Evolutionary conservation across 2,329 filamentous ascomycete genomes (phyloP), one percentile per base, ranked within the genome.

Genomic region (Rhynchosporium agropyri): DNA sequence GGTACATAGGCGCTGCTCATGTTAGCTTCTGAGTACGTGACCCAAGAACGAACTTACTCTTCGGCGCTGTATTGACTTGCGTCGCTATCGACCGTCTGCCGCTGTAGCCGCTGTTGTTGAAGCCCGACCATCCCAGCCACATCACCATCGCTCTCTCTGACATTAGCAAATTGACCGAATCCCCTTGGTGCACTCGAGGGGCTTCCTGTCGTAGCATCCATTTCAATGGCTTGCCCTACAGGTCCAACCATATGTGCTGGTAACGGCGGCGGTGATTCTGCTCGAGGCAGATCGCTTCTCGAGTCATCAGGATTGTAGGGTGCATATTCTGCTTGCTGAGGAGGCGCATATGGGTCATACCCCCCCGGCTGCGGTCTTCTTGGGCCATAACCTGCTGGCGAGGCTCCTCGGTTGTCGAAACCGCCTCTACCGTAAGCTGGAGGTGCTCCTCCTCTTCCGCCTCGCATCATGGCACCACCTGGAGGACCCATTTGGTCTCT

Each of bases 101-200:
- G 77, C 51, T 78, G 71, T 72, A 31, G 72, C 58, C 76, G 75
- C 62, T 81, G 77, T 68, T 90, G 87, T 72, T 91, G 89, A 62
- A 91, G 76, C 36, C 84, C 86, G 40, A 91, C 81, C 87, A 92
- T 90, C 58, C 89, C 89, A 60, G 84, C 84, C 60, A 91, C 87
- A 74, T 92, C 89, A 1, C 82, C 82, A 71, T 92, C 89, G 68
- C 84, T 89, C 59, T 90, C 88, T 55, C 82, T 78, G 20, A 85
- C 74, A 57, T 78, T 73, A 36, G 75, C 78, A 61, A 79, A 81
- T 61, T 80, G 79, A 4, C 77, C 80, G 66, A 78, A 81, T 13
- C 76, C 77, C 45, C 70, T 70, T 13, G 77, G 78, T 2, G 77
- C 66, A 46, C 67, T 33, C 76, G 77, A 60, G 76, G 82, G 81